These are phyloP conservation scores for Linum lewisii DNA, from an alignment of 345 rosid species.

Conservation along the genomic window DNA sequence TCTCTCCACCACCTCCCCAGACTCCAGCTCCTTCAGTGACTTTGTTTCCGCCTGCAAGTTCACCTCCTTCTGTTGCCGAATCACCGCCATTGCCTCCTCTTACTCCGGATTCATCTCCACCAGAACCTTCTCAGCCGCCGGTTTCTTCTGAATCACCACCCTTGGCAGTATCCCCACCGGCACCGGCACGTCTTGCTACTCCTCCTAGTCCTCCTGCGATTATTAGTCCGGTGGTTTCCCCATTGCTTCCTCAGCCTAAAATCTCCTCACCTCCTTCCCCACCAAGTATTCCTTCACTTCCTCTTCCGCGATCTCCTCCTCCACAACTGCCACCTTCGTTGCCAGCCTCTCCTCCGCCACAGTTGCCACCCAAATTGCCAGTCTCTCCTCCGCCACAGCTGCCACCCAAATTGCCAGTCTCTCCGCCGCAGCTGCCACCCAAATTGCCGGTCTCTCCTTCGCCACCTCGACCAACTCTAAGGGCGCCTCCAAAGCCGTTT, in stretches of 20 bases:
- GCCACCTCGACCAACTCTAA: too few relatives aligned
- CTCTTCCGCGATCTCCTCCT: background rate
- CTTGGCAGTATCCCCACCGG: slow-evolving; percentile 16
- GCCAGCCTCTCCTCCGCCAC: too few relatives aligned
- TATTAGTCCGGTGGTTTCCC: background rate
- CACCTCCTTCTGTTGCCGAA: background rate
- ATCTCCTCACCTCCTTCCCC: background rate
- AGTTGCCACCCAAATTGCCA: too few relatives aligned
- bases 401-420: too few relatives aligned
- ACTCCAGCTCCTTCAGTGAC: background rate
- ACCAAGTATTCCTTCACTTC: background rate
- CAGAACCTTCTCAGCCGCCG: background rate
- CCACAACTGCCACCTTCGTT: too few relatives aligned
- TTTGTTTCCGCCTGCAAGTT: background rate
- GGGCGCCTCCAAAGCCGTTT: too few relatives aligned
- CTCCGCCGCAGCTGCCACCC: too few relatives aligned
- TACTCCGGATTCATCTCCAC: background rate
- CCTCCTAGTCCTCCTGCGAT: background rate
- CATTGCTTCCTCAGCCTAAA: background rate
- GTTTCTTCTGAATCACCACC: background rate
- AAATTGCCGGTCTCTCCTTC: too few relatives aligned
- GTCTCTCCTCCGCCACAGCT: too few relatives aligned
- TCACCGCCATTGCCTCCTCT: background rate
- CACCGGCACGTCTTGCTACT: background rate
- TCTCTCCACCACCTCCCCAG: background rate